Evolutionary conservation across 495 filamentous ascomycete species (phyloP).

Genomic region (Annulohypoxylon bovei): DNA sequence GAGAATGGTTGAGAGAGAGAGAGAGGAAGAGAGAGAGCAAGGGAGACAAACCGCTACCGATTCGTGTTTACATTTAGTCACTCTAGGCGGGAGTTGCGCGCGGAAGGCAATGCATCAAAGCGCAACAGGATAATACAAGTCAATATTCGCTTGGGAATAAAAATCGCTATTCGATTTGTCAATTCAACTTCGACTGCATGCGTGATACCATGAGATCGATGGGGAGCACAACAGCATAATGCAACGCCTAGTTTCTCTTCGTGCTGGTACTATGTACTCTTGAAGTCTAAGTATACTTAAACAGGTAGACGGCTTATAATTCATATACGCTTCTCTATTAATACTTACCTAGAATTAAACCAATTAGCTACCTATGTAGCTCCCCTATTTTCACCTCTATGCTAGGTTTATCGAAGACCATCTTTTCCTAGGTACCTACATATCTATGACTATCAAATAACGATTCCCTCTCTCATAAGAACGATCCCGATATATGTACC

Average conservation of each 20-base stretch:
- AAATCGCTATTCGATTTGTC: not conserved
- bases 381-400: too few species aligned
- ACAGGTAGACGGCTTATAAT: too few species aligned
- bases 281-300: not conserved
- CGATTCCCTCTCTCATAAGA: not conserved
- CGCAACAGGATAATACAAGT: constrained; percentile 39
- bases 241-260: too few species aligned
- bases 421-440: not conserved
- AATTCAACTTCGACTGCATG: not conserved
- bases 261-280: constrained; percentile 1
- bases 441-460: not conserved
- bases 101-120: constrained; percentile 38
- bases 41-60: constrained; percentile 5
- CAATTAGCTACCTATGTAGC: too few species aligned
- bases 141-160: constrained; percentile 24
- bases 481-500: not conserved
- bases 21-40: not conserved
- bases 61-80: constrained; percentile 17
- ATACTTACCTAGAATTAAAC: too few species aligned
- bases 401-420: too few species aligned
- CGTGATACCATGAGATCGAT: not conserved
- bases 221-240: not conserved
- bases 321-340: too few species aligned
- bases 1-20: not conserved
- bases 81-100: constrained; percentile 39